Percentiles rank a stretch among this genome's conserved stretches.
Evolutionary conservation across 768 basidiomycete genomes (phyloP).

Genomic region (Sarcodon sp.): DNA sequence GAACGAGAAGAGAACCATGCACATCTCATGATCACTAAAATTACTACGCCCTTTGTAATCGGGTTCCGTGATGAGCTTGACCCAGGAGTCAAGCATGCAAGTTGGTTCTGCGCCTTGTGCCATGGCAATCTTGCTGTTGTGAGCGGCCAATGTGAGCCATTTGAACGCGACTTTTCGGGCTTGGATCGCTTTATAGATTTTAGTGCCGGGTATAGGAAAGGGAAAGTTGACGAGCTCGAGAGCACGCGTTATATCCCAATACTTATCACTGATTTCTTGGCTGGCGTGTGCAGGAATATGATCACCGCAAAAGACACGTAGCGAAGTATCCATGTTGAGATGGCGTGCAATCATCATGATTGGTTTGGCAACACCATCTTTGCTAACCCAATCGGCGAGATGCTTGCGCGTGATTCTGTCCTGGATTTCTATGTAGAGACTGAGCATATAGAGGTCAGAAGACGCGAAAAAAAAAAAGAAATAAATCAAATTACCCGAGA

Average conservation of each 20-base stretch:
- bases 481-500: conserved; percentile 45
- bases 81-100: conserved; percentile 93
- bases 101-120: conserved; percentile 66
- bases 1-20: conserved; percentile 94
- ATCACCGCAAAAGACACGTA: conserved; percentile 88
- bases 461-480: background rate
- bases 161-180: conserved; percentile 77
- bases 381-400: conserved; percentile 59
- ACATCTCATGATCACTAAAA: conserved; percentile 91
- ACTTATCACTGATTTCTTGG: conserved; percentile 78
- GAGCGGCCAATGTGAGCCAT: conserved; percentile 71
- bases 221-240: conserved; percentile 99
- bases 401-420: conserved; percentile 73
- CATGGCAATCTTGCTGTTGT: conserved; percentile 71
- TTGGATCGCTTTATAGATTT: conserved; percentile 87
- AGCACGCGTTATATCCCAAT: conserved; percentile 92
- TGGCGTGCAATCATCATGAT: conserved; percentile 90
- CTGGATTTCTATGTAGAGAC: conserved; percentile 77
- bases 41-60: conserved; percentile 66
- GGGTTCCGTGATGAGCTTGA: conserved; percentile 54
- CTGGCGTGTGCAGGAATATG: conserved; percentile 78
- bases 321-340: conserved; percentile 95
- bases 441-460: conserved; percentile 14
- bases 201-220: conserved; percentile 87
- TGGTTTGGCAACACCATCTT: conserved; percentile 34